Evolutionary conservation across 2,329 filamentous ascomycete genomes (phyloP).

Genomic region (Chlorencoelia australis): DNA sequence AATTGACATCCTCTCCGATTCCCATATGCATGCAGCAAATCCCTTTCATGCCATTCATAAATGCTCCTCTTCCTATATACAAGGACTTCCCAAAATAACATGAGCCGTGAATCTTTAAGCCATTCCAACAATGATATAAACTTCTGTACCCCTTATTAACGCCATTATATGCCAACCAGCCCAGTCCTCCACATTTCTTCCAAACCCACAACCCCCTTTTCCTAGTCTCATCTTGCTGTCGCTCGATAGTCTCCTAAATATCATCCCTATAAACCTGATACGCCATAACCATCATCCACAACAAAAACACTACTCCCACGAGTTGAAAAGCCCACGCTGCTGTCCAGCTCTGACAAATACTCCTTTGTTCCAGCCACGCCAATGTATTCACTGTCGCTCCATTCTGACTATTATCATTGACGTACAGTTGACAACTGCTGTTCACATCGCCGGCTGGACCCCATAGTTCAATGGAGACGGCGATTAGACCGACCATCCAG

Average conservation of each 20-base stretch:
- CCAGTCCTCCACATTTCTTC: conserved; percentile 23
- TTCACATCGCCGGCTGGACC: conserved; percentile 49
- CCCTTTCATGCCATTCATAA: too few relatives aligned
- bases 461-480: conserved; percentile 53
- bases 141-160: too few relatives aligned
- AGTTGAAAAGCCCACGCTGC: conserved; percentile 54
- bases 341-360: conserved; percentile 57
- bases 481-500: conserved; percentile 57
- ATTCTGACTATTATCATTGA: conserved; percentile 40
- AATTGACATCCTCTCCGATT: too few relatives aligned
- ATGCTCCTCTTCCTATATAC: too few relatives aligned
- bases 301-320: conserved; percentile 47
- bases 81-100: too few relatives aligned
- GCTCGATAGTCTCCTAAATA: conserved; percentile 4
- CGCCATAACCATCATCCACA: conserved; percentile 62
- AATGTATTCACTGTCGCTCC: conserved; percentile 45
- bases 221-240: conserved; percentile 17
- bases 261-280: conserved; percentile 44
- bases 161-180: background rate
- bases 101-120: too few relatives aligned
- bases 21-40: too few relatives aligned
- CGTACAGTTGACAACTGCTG: conserved; percentile 47
- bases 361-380: conserved; percentile 53
- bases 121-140: too few relatives aligned
- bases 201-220: conserved; percentile 29